Conservation (phyloP, 108 stramenopile genomes). For the Pseudonitzschia delicatissima region DNA sequence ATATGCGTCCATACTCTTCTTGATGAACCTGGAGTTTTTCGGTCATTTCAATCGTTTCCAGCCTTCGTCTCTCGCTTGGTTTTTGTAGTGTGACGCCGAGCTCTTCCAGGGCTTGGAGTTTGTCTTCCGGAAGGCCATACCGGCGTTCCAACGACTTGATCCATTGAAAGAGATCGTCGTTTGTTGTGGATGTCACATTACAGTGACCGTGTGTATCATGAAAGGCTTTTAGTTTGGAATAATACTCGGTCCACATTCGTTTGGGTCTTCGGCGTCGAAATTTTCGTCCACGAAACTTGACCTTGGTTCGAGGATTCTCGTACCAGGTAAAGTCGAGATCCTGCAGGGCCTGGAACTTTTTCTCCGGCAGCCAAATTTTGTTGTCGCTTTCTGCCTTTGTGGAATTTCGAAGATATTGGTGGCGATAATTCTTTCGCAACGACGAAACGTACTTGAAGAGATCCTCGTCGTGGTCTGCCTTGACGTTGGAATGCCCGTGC, state of each 20-base stretch:
- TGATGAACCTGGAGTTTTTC: not conserved
- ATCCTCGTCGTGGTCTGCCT: not conserved
- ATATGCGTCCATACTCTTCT: not conserved
- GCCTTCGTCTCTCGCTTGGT: not conserved
- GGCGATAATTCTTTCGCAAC: slow-evolving; percentile 6
- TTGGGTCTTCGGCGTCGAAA: not conserved
- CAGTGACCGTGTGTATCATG: slow-evolving; percentile 9
- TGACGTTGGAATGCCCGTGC: not conserved
- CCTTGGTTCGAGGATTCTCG: no score
- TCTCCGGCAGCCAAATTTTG: slow-evolving; percentile 20
- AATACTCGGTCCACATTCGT: not conserved
- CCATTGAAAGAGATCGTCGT: slow-evolving; percentile 15
- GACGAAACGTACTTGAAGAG: not conserved
- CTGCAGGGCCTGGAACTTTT: slow-evolving; percentile 25
- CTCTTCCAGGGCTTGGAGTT: slow-evolving; percentile 13
- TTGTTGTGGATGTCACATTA: not conserved
- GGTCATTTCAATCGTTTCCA: slow-evolving; percentile 2
- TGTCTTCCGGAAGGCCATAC: slow-evolving; percentile 14
- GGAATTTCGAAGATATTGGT: not conserved
- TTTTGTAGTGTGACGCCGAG: slow-evolving; percentile 17
- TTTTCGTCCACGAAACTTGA: not conserved
- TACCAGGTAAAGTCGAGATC: slow-evolving; percentile 26
- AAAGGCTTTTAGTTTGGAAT: slow-evolving; percentile 4
- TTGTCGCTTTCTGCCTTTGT: not conserved
- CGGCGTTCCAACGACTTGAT: not conserved